Base-by-base conservation (phyloP, 2,329 filamentous ascomycete genomes). In the Colletotrichum gloeosporioides region DNA sequence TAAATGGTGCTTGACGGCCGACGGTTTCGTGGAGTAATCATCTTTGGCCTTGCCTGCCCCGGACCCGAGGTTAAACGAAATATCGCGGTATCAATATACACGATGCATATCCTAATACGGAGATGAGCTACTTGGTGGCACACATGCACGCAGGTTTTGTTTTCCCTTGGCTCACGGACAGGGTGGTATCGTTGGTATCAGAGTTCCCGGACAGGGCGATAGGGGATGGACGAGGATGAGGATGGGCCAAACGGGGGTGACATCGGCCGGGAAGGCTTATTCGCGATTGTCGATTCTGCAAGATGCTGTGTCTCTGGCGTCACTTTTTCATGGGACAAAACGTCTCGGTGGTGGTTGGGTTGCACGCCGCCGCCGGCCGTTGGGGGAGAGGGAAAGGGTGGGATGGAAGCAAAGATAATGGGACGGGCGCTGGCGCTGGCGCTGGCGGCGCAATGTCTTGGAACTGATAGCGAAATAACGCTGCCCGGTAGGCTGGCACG, bases 271-370 rank as follows among this genome's bases (percentile, higher is more conserved):
- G 39, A 32, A 36, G 57, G 39, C 55, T 68, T 73, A 22, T 69
- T 49, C 71, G 44, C 44, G 31, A 25, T 53, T 53, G 29, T 59
- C 61, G 31, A 75, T 77, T 69, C 71, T 77, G 75, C 75, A 75
- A 77, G 71, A 75, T 75, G 66, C 39, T 77, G 71, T 75, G 36
- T 62, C 53, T 77, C 75, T 77, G 75, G 75, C 75, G 75, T 77
- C 71, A 75, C 71, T 22, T 31, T 32, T 6, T 31, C 18, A 4
- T 13, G 44, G 44, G n/a, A 53, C n/a, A 22, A 53, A 53, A 53
- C 44, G 22, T 57, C 59, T n/a, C 22, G 25, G 39, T n/a, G 39
- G 36, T 63, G 67, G 71, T 63, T 71, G 39, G 59, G 67, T 71
- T 66, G 69, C 27, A 59, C 32, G 44, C 27, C n/a, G 27, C 22